phyloP scores from a whole-genome alignment of 2,329 filamentous ascomycete species.

The Xylariaceae sp. region DNA sequence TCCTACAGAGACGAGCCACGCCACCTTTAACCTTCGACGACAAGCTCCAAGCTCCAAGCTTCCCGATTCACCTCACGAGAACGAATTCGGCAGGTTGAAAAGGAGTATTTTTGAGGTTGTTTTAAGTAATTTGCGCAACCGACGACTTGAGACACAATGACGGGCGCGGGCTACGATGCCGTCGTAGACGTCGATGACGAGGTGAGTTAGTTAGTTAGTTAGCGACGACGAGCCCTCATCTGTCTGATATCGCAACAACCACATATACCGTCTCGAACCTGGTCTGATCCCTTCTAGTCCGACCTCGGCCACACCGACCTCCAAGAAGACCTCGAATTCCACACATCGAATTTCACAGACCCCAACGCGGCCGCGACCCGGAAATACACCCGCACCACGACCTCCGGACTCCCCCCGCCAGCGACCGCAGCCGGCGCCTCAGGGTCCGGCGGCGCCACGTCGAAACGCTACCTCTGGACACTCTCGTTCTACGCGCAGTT shows the following conservation, averaged over 20 bases:
- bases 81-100: too few species aligned
- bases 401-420: constrained; percentile 49
- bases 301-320: constrained; percentile 97
- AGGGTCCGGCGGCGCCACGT: constrained; percentile 33
- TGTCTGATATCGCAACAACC: neutral
- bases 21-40: neutral
- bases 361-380: constrained; percentile 42
- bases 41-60: neutral
- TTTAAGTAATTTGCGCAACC: neutral
- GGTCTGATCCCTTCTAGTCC: constrained; percentile 51
- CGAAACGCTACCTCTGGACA: constrained; percentile 88
- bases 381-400: constrained; percentile 47
- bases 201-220: constrained; percentile 44
- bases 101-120: too few species aligned
- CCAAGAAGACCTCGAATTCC: constrained; percentile 98
- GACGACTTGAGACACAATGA: constrained; percentile 56
- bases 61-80: constrained; percentile 4
- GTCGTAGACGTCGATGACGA: constrained; percentile 97
- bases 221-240: neutral
- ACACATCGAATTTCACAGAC: constrained; percentile 80
- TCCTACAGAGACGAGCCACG: neutral
- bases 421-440: constrained; percentile 43
- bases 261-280: neutral
- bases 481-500: constrained; percentile 94
- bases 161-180: constrained; percentile 88